Evolutionary conservation across 345 rosid genomes (phyloP).

Genomic region (Raphanus sativus): DNA sequence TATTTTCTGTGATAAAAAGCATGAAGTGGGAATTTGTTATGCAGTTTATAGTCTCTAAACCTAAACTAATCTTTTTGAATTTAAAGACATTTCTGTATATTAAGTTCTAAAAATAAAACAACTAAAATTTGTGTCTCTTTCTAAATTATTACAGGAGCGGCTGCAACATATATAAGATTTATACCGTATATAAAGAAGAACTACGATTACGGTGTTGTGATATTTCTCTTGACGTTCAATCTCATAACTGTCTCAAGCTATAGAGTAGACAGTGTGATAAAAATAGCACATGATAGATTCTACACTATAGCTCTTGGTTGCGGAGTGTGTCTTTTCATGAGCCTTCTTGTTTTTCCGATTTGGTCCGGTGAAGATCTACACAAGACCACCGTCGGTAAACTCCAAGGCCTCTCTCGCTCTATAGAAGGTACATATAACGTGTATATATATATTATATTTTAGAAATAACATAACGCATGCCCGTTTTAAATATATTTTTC

Average conservation of each 20-base stretch:
- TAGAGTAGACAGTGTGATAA: constrained; percentile 57
- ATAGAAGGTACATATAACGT: constrained; percentile 57
- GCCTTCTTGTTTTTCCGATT: constrained; percentile 64
- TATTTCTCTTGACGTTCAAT: constrained; percentile 82
- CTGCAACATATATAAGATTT: constrained; percentile 75
- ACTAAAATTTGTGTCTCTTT: neutral
- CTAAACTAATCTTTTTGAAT: neutral
- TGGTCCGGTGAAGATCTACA: constrained; percentile 96
- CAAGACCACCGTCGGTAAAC: constrained; percentile 60
- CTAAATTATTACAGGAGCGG: constrained; percentile 49
- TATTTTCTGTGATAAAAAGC: neutral
- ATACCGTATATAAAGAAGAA: constrained; percentile 82
- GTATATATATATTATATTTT: neutral
- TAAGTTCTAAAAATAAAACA: neutral
- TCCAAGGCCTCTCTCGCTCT: constrained; percentile 70
- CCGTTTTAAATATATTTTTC: neutral
- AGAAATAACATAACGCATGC: neutral
- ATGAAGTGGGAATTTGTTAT: neutral
- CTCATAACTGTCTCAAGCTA: constrained; percentile 81
- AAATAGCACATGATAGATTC: constrained; percentile 63
- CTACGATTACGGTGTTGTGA: constrained; percentile 82
- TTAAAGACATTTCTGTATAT: neutral
- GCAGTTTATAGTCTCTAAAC: neutral
- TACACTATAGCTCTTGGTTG: constrained; percentile 76
- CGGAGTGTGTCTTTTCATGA: constrained; percentile 73